Evolutionary conservation across 208 protist genomes (phyloP).

Genomic region (Leishmania gerbilli): DNA sequence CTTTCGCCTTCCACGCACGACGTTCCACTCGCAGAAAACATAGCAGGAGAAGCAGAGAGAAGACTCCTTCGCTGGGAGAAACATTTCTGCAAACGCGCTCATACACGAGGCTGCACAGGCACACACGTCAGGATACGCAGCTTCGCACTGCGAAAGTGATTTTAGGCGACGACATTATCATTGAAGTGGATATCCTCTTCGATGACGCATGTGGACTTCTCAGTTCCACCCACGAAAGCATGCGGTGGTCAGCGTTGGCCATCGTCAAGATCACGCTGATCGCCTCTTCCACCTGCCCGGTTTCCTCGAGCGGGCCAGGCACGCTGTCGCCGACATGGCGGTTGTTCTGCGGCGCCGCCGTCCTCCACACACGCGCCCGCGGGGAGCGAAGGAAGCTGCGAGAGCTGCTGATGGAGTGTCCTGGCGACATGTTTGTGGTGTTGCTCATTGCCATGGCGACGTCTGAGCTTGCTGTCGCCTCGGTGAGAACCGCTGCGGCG

Average conservation of each 20-base stretch:
- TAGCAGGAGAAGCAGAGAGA: too few relatives aligned
- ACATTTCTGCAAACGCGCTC: too few relatives aligned
- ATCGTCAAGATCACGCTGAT: neutral
- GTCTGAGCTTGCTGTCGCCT: neutral
- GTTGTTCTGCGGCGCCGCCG: conserved; percentile 2
- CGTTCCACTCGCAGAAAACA: too few relatives aligned
- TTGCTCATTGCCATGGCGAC: neutral
- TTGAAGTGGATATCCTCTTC: conserved; percentile 11
- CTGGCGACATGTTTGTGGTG: neutral
- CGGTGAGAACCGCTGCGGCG: neutral
- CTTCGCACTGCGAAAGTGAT: neutral
- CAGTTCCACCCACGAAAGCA: neutral
- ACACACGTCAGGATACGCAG: neutral
- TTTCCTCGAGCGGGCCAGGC: neutral
- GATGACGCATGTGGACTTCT: neutral
- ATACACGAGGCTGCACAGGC: neutral
- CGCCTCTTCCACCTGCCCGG: neutral
- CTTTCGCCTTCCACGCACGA: too few relatives aligned
- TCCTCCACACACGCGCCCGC: conserved; percentile 1
- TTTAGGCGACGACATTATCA: neutral
- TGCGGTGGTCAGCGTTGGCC: neutral
- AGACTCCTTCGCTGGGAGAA: too few relatives aligned
- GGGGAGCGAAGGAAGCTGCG: neutral
- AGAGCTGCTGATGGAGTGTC: neutral
- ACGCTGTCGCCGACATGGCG: too few relatives aligned